Evolutionary conservation across 805 yeast genomes (phyloP).

Genomic region (Cyberlindnera veronae): DNA sequence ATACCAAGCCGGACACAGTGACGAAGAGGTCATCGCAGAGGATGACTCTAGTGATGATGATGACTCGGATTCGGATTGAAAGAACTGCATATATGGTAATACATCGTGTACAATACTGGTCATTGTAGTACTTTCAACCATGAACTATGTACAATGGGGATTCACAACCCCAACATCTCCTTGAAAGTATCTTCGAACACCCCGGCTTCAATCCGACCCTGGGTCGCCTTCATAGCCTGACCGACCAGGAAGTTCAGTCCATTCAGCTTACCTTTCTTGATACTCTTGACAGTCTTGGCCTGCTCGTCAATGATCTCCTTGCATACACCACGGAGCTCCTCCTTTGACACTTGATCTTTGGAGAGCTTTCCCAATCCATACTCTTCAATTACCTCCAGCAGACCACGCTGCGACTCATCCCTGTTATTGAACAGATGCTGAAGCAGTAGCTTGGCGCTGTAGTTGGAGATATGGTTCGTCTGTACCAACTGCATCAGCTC

Average conservation of each 20-base stretch:
- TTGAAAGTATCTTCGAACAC: slow-evolving; percentile 35
- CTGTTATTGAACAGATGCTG: slow-evolving; percentile 55
- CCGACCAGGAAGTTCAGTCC: slow-evolving; percentile 81
- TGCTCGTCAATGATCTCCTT: slow-evolving; percentile 36
- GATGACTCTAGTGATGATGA: slow-evolving; percentile 28
- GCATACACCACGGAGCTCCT: slow-evolving; percentile 30
- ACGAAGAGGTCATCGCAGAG: slow-evolving; percentile 26
- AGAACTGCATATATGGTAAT: too few species aligned
- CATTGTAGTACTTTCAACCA: too few species aligned
- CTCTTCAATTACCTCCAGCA: slow-evolving; percentile 48
- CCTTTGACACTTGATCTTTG: slow-evolving; percentile 34
- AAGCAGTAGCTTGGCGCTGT: slow-evolving; percentile 65
- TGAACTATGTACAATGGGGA: too few species aligned
- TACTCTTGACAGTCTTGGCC: slow-evolving; percentile 54
- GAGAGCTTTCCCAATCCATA: slow-evolving; percentile 44
- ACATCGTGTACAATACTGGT: too few species aligned
- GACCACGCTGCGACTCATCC: slow-evolving; percentile 32
- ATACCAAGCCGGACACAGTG: slow-evolving; percentile 19
- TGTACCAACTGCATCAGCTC: slow-evolving; percentile 53
- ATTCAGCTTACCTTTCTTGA: slow-evolving; percentile 47
- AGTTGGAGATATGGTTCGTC: slow-evolving; percentile 46
- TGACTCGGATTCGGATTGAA: slow-evolving; percentile 24
- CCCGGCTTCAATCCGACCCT: slow-evolving; percentile 49
- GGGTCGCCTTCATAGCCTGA: slow-evolving; percentile 73
- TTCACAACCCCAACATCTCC: slow-evolving; percentile 17